These are phyloP conservation scores for Wallacemonas sp. DNA, from an alignment of 208 protist species.

Conservation along the genomic window DNA sequence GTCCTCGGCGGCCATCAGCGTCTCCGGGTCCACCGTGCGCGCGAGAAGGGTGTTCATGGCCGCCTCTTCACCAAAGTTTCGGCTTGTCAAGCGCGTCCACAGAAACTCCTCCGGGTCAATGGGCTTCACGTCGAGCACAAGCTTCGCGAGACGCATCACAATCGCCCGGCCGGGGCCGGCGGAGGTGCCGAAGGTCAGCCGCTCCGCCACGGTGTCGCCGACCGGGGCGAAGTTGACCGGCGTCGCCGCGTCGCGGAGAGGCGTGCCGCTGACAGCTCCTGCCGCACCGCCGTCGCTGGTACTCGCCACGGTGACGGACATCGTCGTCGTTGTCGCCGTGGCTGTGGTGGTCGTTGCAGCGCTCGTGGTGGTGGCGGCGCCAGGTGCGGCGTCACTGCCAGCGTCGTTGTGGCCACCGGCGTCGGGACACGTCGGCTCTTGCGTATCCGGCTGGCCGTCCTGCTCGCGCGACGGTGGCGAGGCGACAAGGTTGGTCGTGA, in stretches of 20 bases:
- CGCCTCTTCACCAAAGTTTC: conserved; percentile 43
- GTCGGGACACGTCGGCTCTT: not conserved
- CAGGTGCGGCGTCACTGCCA: not conserved
- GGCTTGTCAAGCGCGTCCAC: conserved; percentile 49
- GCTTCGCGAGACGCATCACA: conserved; percentile 32
- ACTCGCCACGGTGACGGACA: no score
- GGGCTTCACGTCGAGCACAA: conserved; percentile 48
- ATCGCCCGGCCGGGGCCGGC: conserved; percentile 28
- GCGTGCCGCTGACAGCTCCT: not conserved
- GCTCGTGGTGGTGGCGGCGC: not conserved
- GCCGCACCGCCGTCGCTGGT: not conserved
- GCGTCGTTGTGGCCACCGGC: conserved; percentile 3
- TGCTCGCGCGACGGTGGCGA: conserved; percentile 7
- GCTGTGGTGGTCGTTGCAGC: no score
- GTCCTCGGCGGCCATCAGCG: conserved; percentile 36
- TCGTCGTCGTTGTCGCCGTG: no score
- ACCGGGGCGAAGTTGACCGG: conserved; percentile 30
- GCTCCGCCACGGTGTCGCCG: conserved; percentile 52
- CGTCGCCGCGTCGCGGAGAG: not conserved
- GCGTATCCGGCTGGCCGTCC: not conserved
- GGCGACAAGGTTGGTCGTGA: conserved; percentile 17
- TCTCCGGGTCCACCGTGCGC: conserved; percentile 23
- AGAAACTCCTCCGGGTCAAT: conserved; percentile 65
- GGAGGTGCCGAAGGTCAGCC: conserved; percentile 38
- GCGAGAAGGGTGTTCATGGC: conserved; percentile 24